Evolutionary conservation across 371 early-diverging fungal genomes (phyloP).

Genomic region (Mucor circinelloides): DNA sequence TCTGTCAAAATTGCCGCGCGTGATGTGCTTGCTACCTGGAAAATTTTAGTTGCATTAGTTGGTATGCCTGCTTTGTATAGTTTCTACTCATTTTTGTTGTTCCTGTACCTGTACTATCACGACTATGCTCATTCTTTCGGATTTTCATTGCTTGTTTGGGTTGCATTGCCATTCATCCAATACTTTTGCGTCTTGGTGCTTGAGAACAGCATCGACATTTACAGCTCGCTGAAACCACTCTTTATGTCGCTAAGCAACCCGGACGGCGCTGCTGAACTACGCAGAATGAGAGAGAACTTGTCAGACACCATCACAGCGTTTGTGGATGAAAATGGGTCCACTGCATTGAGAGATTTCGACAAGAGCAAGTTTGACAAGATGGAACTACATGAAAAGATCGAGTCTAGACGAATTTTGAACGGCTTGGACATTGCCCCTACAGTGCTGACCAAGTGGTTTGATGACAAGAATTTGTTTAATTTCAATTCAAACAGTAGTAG

Average conservation of each 20-base stretch:
- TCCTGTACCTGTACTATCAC: slow-evolving; percentile 19
- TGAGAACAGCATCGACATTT: slow-evolving; percentile 66
- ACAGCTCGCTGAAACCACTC: slow-evolving; percentile 38
- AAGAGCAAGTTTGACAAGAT: slow-evolving; percentile 30
- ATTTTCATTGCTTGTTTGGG: slow-evolving; percentile 28
- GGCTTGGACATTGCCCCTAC: not conserved
- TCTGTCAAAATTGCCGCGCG: slow-evolving; percentile 83
- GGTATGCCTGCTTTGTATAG: slow-evolving; percentile 66
- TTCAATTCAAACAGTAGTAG: slow-evolving; percentile 8
- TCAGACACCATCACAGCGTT: slow-evolving; percentile 37
- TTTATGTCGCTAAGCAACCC: slow-evolving; percentile 29
- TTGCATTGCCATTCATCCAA: slow-evolving; percentile 55
- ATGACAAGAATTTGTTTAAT: slow-evolving; percentile 21
- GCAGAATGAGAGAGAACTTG: slow-evolving; percentile 26
- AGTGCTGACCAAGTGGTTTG: slow-evolving; percentile 18
- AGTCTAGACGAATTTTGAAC: slow-evolving; percentile 10
- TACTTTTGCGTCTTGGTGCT: slow-evolving; percentile 54
- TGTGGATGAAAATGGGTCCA: slow-evolving; percentile 46
- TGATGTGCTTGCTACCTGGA: slow-evolving; percentile 91
- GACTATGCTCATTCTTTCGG: slow-evolving; percentile 16
- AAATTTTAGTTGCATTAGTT: slow-evolving; percentile 68
- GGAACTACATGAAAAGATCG: slow-evolving; percentile 16
- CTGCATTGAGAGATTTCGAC: slow-evolving; percentile 42
- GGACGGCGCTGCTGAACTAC: slow-evolving; percentile 17
- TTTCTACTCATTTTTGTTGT: slow-evolving; percentile 51